Evolutionary conservation across 768 basidiomycete species (phyloP).

Genomic region (Suillus spraguei): DNA sequence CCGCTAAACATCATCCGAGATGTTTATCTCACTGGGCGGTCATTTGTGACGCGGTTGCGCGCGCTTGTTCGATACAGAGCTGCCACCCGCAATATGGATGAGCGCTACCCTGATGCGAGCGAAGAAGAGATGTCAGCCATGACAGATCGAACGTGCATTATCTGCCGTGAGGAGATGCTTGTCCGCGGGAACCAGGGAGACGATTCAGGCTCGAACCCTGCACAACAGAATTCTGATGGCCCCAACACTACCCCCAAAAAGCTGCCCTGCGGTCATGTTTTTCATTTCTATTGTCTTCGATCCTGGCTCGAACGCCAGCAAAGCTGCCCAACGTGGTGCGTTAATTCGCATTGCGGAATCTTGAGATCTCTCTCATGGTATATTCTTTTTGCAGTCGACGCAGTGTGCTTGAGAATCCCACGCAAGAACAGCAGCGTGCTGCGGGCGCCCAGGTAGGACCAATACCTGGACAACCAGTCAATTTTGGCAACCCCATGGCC

Average conservation of each 20-base stretch:
- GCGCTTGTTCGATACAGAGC: constrained; percentile 92
- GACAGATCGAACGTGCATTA: constrained; percentile 94
- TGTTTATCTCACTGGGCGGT: constrained; percentile 93
- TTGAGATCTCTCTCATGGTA: constrained; percentile 18
- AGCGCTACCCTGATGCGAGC: constrained; percentile 91
- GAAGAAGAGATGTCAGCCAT: constrained; percentile 78
- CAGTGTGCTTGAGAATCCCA: constrained; percentile 64
- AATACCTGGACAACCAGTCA: constrained; percentile 34
- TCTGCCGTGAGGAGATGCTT: constrained; percentile 96
- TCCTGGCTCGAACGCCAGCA: constrained; percentile 99
- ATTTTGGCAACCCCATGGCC: constrained; percentile 30
- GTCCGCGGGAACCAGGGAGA: constrained; percentile 33
- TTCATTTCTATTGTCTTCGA: constrained; percentile 96
- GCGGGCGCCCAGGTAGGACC: constrained; percentile 30
- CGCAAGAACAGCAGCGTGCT: constrained; percentile 34
- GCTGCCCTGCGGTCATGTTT: constrained; percentile 94
- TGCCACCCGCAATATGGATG: constrained; percentile 96
- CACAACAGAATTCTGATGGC: constrained; percentile 49
- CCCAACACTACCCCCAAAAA: constrained; percentile 97
- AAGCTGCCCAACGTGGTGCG: constrained; percentile 97
- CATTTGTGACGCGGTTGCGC: constrained; percentile 84
- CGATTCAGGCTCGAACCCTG: constrained; percentile 23
- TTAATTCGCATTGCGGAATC: constrained; percentile 12
- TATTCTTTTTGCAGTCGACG: constrained; percentile 54
- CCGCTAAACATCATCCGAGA: constrained; percentile 97